Base-by-base conservation (phyloP, 2,329 filamentous ascomycete species). In the Neopestalotiopsis clavispora region DNA sequence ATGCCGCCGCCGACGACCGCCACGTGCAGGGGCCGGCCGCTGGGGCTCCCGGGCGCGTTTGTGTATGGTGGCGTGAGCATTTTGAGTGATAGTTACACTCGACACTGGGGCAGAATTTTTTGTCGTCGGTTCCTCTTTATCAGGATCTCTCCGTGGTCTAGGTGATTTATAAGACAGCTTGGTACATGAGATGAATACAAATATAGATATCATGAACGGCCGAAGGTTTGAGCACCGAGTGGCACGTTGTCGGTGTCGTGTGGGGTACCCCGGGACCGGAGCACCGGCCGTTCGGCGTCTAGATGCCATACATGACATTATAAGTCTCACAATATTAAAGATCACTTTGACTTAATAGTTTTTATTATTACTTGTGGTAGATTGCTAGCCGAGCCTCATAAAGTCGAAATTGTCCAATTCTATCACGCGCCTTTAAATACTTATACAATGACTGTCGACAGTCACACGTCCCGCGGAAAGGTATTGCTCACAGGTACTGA, bases 1-100 rank as follows among this genome's bases (percentile, higher is more conserved):
- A 83, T 87, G 73, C 81, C 89, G 67, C 79, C 87, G 71, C 81
- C 89, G 14, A 87, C 75, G 23, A 88, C 83, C 65, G 84, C 85
- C 57, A 87, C 72, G 57, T 73, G 75, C 45, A 78, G 69, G 52
- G 45, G 45, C 5, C 60, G 65, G 14, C 42, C 6, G 20, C 9
- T 6, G 5, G 59, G 59, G 14, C 32, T 34, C 4, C 30, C n/a
- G 13, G 4, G 40, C 12, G 32, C 17, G 23, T 56, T 52, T 4
- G 67, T 49, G 42, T 67, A 62, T 1, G 65, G 65, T 4, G 60
- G 60, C 13, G 67, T 40, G 3, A 67, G 42, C 70, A 71, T 72
- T n/a, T 20, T 62, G 63, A 49, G 4, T 38, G 6, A 2, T 6
- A 7, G 34, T 38, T 38, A 7, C 10, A 38, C 34, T 38, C 34